These are phyloP conservation scores for Penicillium sp. DNA, from an alignment of 2,329 filamentous ascomycete species.

Conservation along the genomic window DNA sequence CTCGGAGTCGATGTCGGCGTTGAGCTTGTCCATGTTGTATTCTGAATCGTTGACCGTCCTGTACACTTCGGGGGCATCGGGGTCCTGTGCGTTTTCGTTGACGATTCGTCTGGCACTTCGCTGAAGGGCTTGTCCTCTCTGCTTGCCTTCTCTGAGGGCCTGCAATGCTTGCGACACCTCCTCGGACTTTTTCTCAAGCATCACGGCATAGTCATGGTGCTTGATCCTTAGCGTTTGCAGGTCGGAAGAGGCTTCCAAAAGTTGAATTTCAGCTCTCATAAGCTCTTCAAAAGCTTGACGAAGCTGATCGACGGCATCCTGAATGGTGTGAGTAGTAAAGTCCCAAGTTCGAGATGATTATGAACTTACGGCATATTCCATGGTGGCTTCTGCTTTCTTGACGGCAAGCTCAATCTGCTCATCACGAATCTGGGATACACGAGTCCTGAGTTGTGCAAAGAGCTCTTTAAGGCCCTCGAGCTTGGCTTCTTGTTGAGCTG, in stretches of 20 bases:
- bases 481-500: slow-evolving; percentile 46
- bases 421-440: slow-evolving; percentile 50
- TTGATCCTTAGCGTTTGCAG: slow-evolving; percentile 62
- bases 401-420: slow-evolving; percentile 55
- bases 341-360: background rate
- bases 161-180: slow-evolving; percentile 37
- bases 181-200: slow-evolving; percentile 40
- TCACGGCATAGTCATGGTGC: slow-evolving; percentile 56
- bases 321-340: slow-evolving; percentile 12
- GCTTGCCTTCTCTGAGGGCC: slow-evolving; percentile 32
- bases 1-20: slow-evolving; percentile 69
- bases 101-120: slow-evolving; percentile 18
- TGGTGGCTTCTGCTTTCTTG: slow-evolving; percentile 52
- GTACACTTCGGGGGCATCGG: slow-evolving; percentile 38
- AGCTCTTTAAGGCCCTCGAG: slow-evolving; percentile 40
- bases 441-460: slow-evolving; percentile 42
- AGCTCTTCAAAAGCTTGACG: slow-evolving; percentile 59
- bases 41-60: slow-evolving; percentile 39
- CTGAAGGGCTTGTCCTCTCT: slow-evolving; percentile 16
- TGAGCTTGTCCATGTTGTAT: slow-evolving; percentile 60
- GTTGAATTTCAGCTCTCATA: slow-evolving; percentile 64
- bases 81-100: slow-evolving; percentile 11
- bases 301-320: slow-evolving; percentile 60
- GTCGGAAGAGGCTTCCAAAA: slow-evolving; percentile 81
- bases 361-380: slow-evolving; percentile 52